Evolutionary conservation across 2,329 filamentous ascomycete genomes (phyloP), one percentile per base, ranked within the genome.

Genomic region (Berkeleyomyces rouxiae): DNA sequence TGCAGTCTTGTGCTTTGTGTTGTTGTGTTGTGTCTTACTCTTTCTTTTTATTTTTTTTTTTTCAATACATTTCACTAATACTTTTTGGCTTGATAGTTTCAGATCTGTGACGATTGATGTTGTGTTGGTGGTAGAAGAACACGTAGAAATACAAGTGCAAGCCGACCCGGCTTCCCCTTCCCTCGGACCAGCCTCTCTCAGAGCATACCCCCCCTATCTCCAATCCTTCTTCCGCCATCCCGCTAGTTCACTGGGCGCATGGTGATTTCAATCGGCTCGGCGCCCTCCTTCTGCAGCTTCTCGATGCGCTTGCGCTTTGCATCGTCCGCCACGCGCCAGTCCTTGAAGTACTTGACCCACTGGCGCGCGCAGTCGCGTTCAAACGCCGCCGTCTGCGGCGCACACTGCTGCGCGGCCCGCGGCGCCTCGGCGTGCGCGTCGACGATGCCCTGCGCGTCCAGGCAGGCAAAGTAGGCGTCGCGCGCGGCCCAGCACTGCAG

Each of bases 311-410:
- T 79, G 70, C 88, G 86, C 74, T 92, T 90, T 69, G 95, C 88
- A 70, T 88, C 81, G 68, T 99, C 93, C 75, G 95, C 92, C 43
- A 97, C 89, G 69, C 93, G 81, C 76, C 90, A 87, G 74, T 96
- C 91, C 78, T 97, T 96, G 76, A 99, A 99, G 74, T 99, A 97
- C 75, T 90, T 90, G 65, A 96, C 93, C 93, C 93, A 99, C 71
- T 90, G 91, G 64, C 79, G 81, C 16, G 90, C 90, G 73, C 93
- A 99, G 71, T 92, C 88, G 68, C 80, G 79, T 75, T 95, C 90
- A 70, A 97, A 95, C 64, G 78, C 80, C 39, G 69, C 70, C 33
- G 70, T 70, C 71, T 78, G 71, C 49, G 66, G 63, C 33, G 72
- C 71, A 65, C 78, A 81, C 1, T 73, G 70, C 4, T 66, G 68